phyloP scores from a whole-genome alignment of 495 filamentous ascomycete species.

The Aspergillus mulundensis region DNA sequence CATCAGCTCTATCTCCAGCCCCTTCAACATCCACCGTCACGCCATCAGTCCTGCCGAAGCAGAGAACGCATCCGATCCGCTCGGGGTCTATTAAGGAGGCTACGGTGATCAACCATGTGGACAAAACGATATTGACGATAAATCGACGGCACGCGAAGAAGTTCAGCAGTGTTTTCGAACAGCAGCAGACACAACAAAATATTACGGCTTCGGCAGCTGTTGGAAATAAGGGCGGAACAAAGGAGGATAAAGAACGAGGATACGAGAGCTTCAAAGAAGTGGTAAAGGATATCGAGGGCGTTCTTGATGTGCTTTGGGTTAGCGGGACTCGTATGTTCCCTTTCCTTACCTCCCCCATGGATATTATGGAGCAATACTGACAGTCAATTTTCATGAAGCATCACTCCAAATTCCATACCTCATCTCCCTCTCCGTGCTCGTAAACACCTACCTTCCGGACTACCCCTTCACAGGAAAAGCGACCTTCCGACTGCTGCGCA shows the following conservation, averaged over 20 bases:
- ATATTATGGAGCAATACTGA: not conserved
- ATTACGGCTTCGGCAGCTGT: not conserved
- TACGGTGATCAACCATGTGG: constrained; percentile 65
- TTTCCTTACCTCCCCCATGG: not conserved
- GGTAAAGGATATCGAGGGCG: constrained; percentile 61
- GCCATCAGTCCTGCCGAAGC: constrained; percentile 53
- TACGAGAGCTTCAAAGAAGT: constrained; percentile 68
- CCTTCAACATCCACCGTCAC: constrained; percentile 45
- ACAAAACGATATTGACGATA: constrained; percentile 57
- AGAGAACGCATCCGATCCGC: constrained; percentile 59
- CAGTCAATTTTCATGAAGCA: constrained; percentile 40
- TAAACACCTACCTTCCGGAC: constrained; percentile 58
- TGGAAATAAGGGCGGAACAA: not conserved
- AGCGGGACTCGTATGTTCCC: constrained; percentile 69
- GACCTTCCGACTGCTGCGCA: constrained; percentile 65
- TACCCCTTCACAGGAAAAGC: constrained; percentile 63
- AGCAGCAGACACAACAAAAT: constrained; percentile 26
- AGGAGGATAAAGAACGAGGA: constrained; percentile 38
- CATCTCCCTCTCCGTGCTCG: constrained; percentile 66
- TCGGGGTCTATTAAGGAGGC: constrained; percentile 75
- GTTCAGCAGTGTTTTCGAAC: constrained; percentile 50
- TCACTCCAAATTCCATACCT: constrained; percentile 80
- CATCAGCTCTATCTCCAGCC: constrained; percentile 51
- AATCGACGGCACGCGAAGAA: constrained; percentile 74
- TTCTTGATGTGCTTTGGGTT: constrained; percentile 78